Conservation (phyloP, 2,329 filamentous ascomycete genomes). For the Fusarium sp. region DNA sequence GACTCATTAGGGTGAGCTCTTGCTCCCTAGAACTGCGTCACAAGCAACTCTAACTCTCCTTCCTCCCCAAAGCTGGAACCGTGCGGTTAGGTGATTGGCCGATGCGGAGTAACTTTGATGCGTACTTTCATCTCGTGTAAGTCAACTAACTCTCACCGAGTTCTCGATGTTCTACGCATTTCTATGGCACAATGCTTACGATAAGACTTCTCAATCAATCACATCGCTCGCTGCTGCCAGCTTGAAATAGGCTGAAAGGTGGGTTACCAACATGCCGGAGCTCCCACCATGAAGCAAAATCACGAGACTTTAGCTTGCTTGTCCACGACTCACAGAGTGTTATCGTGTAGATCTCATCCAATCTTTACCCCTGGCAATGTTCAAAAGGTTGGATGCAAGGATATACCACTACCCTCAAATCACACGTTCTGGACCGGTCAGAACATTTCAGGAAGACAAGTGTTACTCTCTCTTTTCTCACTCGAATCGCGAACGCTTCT, state of each 20-base stretch:
- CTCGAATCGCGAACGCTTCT: constrained; percentile 8
- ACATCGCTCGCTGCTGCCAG: neutral
- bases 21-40: constrained; percentile 1
- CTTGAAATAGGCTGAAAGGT: constrained; percentile 14
- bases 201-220: constrained; percentile 23
- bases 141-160: constrained; percentile 34
- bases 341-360: constrained; percentile 19
- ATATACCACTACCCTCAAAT: constrained; percentile 26
- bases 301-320: constrained; percentile 23
- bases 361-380: constrained; percentile 26
- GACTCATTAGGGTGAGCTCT: constrained; percentile 7
- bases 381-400: constrained; percentile 28
- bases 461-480: constrained; percentile 25
- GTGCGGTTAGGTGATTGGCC: constrained; percentile 12
- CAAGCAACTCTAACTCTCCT: neutral
- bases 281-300: constrained; percentile 16
- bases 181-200: constrained; percentile 24
- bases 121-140: constrained; percentile 26
- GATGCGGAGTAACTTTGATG: constrained; percentile 31
- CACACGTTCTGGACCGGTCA: constrained; percentile 37
- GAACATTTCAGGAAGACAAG: constrained; percentile 22
- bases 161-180: constrained; percentile 28
- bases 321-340: constrained; percentile 16
- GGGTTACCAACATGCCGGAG: constrained; percentile 7
- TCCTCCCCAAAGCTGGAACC: neutral